phyloP scores from a whole-genome alignment of 2,329 filamentous ascomycete genomes.

The Fusarium anguioides region DNA sequence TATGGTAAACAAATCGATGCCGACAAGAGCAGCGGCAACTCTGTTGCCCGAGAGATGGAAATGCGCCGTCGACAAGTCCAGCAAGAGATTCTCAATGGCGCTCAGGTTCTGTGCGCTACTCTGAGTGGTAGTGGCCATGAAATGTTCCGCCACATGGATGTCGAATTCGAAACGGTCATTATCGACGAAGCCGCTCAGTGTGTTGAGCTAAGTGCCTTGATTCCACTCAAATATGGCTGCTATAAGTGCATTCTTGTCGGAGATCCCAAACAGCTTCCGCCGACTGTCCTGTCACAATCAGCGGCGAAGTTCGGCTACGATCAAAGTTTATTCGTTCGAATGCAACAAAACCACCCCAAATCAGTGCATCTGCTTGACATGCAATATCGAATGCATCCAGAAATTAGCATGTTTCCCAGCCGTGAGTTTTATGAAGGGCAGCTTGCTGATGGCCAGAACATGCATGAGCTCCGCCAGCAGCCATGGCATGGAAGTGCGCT shows the following conservation, averaged over 20 bases:
- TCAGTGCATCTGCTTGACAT: conserved; percentile 95
- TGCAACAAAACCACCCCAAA: conserved; percentile 91
- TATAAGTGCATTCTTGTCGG: conserved; percentile 97
- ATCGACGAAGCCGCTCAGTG: conserved; percentile 99
- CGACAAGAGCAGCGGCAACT: conserved; percentile 86
- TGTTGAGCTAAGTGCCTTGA: conserved; percentile 94
- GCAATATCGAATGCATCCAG: conserved; percentile 99
- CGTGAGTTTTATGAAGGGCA: conserved; percentile 90
- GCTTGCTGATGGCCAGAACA: conserved; percentile 85
- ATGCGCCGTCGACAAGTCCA: conserved; percentile 86
- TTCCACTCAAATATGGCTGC: conserved; percentile 96
- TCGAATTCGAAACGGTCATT: conserved; percentile 98
- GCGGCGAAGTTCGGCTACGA: conserved; percentile 95
- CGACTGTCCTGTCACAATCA: conserved; percentile 93
- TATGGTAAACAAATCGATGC: conserved; percentile 88
- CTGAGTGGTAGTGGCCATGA: conserved; percentile 96
- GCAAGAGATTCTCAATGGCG: conserved; percentile 88
- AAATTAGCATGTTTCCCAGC: conserved; percentile 93
- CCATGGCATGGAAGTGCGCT: conserved; percentile 88
- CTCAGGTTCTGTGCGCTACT: conserved; percentile 94
- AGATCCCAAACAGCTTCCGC: conserved; percentile 96
- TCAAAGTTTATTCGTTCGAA: conserved; percentile 97
- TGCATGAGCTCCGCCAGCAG: conserved; percentile 78
- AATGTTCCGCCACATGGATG: conserved; percentile 92
- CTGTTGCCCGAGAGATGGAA: conserved; percentile 84